Percentiles rank a stretch among this genome's conserved stretches.
Conservation (phyloP, 805 yeast species). For the Lachancea thermotolerans region DNA sequence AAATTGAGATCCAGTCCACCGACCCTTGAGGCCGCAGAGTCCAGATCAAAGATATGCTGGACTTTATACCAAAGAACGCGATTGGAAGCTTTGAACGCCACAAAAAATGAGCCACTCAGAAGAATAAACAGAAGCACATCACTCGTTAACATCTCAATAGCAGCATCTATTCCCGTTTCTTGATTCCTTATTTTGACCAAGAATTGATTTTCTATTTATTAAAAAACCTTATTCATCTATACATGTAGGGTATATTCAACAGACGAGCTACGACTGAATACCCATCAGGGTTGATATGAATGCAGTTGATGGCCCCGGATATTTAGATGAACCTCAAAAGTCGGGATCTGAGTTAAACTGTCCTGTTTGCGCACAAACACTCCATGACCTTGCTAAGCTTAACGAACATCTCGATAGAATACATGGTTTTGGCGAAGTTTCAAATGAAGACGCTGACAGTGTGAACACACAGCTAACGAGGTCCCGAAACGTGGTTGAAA, state of each 20-base stretch:
- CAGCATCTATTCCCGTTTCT: background rate
- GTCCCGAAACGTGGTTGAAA: slow-evolving; percentile 45
- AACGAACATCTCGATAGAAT: slow-evolving; percentile 67
- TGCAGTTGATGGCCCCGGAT: background rate
- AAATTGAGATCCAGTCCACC: slow-evolving; percentile 6
- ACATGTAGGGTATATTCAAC: background rate
- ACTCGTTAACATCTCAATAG: background rate
- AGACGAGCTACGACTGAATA: background rate
- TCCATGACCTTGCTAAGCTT: slow-evolving; percentile 48
- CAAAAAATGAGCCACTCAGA: slow-evolving; percentile 1
- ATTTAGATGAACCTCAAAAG: background rate
- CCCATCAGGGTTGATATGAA: slow-evolving; percentile 3
- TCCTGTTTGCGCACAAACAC: slow-evolving; percentile 62
- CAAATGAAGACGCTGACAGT: slow-evolving; percentile 18
- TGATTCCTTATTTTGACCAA: too few relatives aligned
- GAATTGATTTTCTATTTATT: too few relatives aligned
- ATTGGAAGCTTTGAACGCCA: slow-evolving; percentile 17
- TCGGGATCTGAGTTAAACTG: slow-evolving; percentile 32
- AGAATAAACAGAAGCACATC: slow-evolving; percentile 1
- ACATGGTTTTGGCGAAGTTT: slow-evolving; percentile 39
- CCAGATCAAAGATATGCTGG: slow-evolving; percentile 12
- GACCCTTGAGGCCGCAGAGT: slow-evolving; percentile 8
- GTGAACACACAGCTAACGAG: slow-evolving; percentile 9
- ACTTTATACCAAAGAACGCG: slow-evolving; percentile 14
- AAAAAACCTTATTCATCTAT: background rate